Evolutionary conservation across 2,329 filamentous ascomycete species (phyloP).

Genomic region (Exutisphaerella laricina): DNA sequence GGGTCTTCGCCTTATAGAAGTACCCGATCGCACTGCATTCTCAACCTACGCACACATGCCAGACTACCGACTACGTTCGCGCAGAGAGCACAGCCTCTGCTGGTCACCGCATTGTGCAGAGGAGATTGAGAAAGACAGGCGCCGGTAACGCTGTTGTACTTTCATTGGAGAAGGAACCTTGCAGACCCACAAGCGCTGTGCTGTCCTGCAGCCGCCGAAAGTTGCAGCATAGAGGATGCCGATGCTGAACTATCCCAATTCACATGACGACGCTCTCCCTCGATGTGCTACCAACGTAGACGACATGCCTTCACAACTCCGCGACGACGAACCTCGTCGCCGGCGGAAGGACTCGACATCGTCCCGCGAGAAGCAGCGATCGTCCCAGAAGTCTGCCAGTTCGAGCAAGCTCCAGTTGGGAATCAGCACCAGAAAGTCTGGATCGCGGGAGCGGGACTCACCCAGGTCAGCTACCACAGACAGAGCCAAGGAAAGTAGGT

Average conservation of each 20-base stretch:
- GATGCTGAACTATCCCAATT: slow-evolving; percentile 14
- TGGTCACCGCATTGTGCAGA: no score
- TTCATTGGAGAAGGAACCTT: no score
- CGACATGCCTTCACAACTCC: slow-evolving; percentile 16
- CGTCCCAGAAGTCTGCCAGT: slow-evolving; percentile 26
- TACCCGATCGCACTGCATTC: no score
- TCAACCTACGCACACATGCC: no score
- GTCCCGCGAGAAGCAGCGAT: slow-evolving; percentile 26
- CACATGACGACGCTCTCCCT: slow-evolving; percentile 17
- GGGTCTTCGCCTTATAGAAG: no score
- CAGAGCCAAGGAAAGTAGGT: background rate
- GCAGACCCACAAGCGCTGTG: no score
- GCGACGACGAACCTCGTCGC: slow-evolving; percentile 25
- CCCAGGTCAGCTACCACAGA: slow-evolving; percentile 14
- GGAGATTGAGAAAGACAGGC: no score
- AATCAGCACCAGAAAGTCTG: slow-evolving; percentile 20
- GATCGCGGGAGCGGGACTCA: slow-evolving; percentile 26
- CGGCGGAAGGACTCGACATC: slow-evolving; percentile 28
- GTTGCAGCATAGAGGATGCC: no score
- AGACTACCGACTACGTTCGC: no score
- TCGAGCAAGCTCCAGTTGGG: slow-evolving; percentile 22
- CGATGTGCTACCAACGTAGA: slow-evolving; percentile 7
- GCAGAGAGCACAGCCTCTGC: no score
- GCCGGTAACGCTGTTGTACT: no score
- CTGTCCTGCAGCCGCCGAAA: no score